Evolutionary conservation across 208 protist genomes (phyloP), one percentile per base, ranked within the genome.

Genomic region (Herpetomonas muscarum): DNA sequence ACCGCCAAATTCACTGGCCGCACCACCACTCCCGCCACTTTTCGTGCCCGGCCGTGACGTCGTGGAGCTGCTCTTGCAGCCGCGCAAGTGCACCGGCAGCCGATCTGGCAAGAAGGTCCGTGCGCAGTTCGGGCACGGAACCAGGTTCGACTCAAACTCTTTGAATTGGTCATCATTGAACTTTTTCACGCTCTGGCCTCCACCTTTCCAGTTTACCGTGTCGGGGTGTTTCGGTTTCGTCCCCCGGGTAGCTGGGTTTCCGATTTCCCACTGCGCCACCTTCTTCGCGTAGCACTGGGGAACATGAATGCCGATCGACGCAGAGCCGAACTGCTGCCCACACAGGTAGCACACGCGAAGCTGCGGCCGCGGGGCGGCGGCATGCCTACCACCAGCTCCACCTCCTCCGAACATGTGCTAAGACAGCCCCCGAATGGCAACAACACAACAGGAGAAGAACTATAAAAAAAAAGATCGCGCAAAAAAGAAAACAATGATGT

Each of bases 91-190:
- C 34, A 97, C 81, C 1, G 70, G 64, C 26, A 97, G 86, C n/a
- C 88, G 71, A 54, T 96, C 90, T 10, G 93, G 90, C 41, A 91
- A 70, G 49, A 97, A 97, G n/a, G 77, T 94, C 44, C 93, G 75
- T 12, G 64, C 76, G 67, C 93, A 97, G 55, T 87, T 76, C 1
- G 74, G 71, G 70, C 92, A 97, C 9, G 85, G 70, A 1, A 84
- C 74, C n/a, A 97, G 65, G 55, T 93, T 90, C 9, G 70, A 41
- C 6, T 81, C 74, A 54, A 91, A 97, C 32, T 87, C 76, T 25
- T 77, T 61, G 59, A 84, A 93, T 63, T 93, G 85, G 25, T 80
- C 77, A 34, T 85, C 80, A 53, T 92, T 91, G 37, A 83, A 54
- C 48, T 77, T 66, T 22, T 74, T 52, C 17, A 46, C 75, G n/a